Evolutionary conservation across 306 rosid species (phyloP).

Genomic region (Sechiopsis laciniata): DNA sequence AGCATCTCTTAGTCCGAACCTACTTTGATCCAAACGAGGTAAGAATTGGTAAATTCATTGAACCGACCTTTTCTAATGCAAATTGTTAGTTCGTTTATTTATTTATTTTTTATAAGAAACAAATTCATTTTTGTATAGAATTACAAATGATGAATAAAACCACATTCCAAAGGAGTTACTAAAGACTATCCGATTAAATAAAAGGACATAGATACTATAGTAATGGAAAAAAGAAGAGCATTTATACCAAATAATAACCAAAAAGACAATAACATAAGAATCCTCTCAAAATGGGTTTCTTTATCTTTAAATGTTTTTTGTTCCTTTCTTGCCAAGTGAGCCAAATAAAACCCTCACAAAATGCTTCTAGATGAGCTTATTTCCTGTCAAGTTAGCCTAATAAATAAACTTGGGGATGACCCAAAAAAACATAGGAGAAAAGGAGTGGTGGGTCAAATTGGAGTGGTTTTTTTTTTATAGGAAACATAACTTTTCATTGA

Average conservation of each 20-base stretch:
- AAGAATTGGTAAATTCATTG: conserved; percentile 20
- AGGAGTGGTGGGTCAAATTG: too few relatives aligned
- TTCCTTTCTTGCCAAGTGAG: too few relatives aligned
- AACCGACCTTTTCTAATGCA: neutral
- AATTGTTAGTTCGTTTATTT: neutral
- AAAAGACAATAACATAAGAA: neutral
- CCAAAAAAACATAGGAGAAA: too few relatives aligned
- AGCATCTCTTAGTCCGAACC: conserved; percentile 92
- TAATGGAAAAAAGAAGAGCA: neutral
- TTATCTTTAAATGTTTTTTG: too few relatives aligned
- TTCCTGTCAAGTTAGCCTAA: too few relatives aligned
- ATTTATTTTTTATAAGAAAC: neutral
- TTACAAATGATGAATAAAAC: neutral
- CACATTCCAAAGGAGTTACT: neutral
- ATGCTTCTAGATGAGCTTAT: too few relatives aligned
- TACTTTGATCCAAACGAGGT: conserved; percentile 98
- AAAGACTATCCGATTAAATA: neutral
- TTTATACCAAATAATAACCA: neutral
- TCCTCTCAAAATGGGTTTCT: too few relatives aligned
- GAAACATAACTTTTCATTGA: too few relatives aligned
- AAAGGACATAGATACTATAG: neutral
- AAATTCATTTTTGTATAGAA: neutral
- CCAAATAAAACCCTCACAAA: too few relatives aligned
- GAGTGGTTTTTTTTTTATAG: too few relatives aligned
- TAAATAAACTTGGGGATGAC: too few relatives aligned